Percentiles rank a stretch among this genome's conserved stretches.
These are phyloP conservation scores for Fragilaria radians DNA, from an alignment of 108 stramenopile genomes.

Conservation along the genomic window DNA sequence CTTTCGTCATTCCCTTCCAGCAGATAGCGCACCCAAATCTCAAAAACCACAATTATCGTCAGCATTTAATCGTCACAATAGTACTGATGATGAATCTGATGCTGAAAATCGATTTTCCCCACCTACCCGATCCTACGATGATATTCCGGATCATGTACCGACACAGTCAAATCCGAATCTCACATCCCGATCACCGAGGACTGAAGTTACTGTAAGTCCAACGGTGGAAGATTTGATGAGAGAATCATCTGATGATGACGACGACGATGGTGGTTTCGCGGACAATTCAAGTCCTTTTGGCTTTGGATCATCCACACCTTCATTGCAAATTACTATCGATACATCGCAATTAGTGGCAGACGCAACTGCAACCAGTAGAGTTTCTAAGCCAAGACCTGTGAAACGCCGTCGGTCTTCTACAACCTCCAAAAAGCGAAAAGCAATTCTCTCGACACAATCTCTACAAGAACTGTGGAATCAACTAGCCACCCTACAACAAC, in stretches of 20 bases:
- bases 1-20: constrained; percentile 26
- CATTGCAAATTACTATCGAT: constrained; percentile 6
- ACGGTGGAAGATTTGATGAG: constrained; percentile 9
- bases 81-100: neutral
- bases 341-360: neutral
- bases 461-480: constrained; percentile 42
- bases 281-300: constrained; percentile 19
- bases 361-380: too few relatives aligned
- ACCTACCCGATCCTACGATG: neutral
- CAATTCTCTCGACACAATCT: constrained; percentile 26
- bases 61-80: too few relatives aligned
- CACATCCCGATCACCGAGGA: constrained; percentile 2
- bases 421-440: constrained; percentile 6
- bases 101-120: constrained; percentile 3
- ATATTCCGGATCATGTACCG: constrained; percentile 4
- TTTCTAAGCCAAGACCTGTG: neutral
- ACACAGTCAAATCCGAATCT: neutral
- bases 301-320: constrained; percentile 33
- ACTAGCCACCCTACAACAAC: constrained; percentile 19
- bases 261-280: constrained; percentile 35
- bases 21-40: neutral
- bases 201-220: constrained; percentile 8
- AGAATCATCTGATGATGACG: constrained; percentile 21
- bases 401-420: neutral
- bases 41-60: neutral